Evolutionary conservation across 805 yeast species (phyloP).

Genomic region (Millerozyma miso): DNA sequence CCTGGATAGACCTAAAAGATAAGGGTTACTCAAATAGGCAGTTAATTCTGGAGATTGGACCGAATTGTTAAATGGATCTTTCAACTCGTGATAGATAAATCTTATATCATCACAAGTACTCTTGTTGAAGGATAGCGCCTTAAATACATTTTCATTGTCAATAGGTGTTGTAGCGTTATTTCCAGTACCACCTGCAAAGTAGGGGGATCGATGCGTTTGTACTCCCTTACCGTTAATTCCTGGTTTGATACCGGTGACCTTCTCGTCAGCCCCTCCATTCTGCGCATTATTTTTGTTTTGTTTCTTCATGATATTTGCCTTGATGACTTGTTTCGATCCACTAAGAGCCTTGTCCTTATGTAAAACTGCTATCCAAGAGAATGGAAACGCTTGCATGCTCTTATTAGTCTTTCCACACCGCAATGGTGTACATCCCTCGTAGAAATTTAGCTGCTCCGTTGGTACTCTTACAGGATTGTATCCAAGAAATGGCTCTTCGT

Average conservation of each 20-base stretch:
- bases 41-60: not conserved
- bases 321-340: not conserved
- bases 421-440: constrained; percentile 41
- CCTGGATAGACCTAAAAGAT: constrained; percentile 24
- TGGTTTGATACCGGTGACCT: not conserved
- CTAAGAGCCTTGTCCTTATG: constrained; percentile 20
- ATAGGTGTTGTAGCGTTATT: not conserved
- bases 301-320: not conserved
- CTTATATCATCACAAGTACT: constrained; percentile 22
- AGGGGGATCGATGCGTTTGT: no score
- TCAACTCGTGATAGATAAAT: constrained; percentile 11
- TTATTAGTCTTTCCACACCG: constrained; percentile 33
- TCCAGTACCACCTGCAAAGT: not conserved
- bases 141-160: constrained; percentile 17
- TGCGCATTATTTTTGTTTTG: not conserved
- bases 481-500: constrained; percentile 11
- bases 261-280: not conserved
- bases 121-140: constrained; percentile 19
- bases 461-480: constrained; percentile 19
- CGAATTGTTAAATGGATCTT: not conserved
- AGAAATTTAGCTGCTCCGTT: constrained; percentile 38
- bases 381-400: constrained; percentile 48
- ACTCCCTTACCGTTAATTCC: no score
- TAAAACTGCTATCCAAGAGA: constrained; percentile 45
- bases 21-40: not conserved